Evolutionary conservation across 208 protist species (phyloP), one percentile per base, ranked within the genome.

Genomic region (Endotrypanum monterogeii): DNA sequence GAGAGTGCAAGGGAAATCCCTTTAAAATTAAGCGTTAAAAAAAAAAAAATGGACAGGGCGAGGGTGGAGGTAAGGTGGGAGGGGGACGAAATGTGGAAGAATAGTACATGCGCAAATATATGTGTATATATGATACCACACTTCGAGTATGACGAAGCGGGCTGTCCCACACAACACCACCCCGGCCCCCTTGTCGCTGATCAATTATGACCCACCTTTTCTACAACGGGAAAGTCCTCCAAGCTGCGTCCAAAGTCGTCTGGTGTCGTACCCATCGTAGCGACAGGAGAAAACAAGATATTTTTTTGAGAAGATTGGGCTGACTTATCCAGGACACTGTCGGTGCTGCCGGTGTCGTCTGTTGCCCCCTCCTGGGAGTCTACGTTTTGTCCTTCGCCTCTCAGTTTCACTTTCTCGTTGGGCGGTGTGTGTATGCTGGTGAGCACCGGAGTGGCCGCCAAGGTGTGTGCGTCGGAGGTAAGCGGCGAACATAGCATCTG

Each of bases 261-360:
- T 61, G 67, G 54, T 32, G 44, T 23, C 9, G 28, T 66, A n/a
- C 62, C 62, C 55, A 74, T 71, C 3, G 69, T 54, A 8, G 44
- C 54, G 25, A 69, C 65, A 14, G 75, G 75, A 9, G 75, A 80
- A 48, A 75, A 52, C 68, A 74, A 71, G 25, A 56, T 23, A 23
- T 56, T 62, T 1, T 25, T 44, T 18, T 32, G 57, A 35, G 41
- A 32, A 2, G 32, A 56, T 16, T 67, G 37, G 1, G 54, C 28
- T 32, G 35, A 25, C 68, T 71, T 71, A 35, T 80, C 69, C 35
- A 56, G 61, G 0, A 28, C 62, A 25, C 75, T 80, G 69, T 75
- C 69, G 8, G 61, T 54, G 63, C 63, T 74, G 23, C 60, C 69
- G 0, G 74, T 73, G 28, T 71, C 71, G 60, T 73, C 74, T 0